Evolutionary conservation across 345 rosid species (phyloP), one percentile per base, ranked within the genome.

Genomic region (Eucalyptus tenuipes): DNA sequence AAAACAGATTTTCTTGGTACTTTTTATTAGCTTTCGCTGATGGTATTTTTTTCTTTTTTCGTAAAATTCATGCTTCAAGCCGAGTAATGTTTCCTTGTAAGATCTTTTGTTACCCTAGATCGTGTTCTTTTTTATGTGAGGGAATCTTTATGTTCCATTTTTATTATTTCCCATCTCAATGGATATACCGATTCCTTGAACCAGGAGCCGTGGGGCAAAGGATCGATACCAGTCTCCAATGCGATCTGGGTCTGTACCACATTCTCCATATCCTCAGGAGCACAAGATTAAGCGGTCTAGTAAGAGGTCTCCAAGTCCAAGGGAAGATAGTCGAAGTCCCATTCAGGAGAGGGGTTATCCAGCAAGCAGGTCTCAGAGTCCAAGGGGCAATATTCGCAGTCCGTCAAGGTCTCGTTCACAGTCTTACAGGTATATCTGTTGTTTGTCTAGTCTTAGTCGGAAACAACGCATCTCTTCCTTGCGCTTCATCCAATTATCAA

Each of bases 171-270:
- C 87, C 87, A 47, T 55, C 27, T 16, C 25, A 75, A 88, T 15
- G 50, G 44, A 79, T 88, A 49, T 89, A 88, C 66, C 59, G 22
- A 49, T 87, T 86, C 91, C 29, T 75, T 37, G 47, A 86, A 90
- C 85, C 93, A 94, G 96, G 95, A 94, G 91, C 89, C 90, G 6
- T 85, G 92, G 88, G 80, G 91, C 85, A 75, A 92, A 90, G 89
- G 95, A 91, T 88, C 93, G 88, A 84, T 90, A 93, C 90, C 92
- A 14, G 86, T 95, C 95, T 87, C 94, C 94, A 49, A 87, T 86
- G 89, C 93, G 91, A 88, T 91, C 96, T 81, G 93, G 93, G 92
- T 95, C 97, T 45, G 75, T 94, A 86, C 93, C 98, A 10, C 89
- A 45, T 86, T 96, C 99, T 24, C 93, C 37, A 90, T 93, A 94